Percentiles rank a stretch among this genome's conserved stretches.
These are phyloP conservation scores for Meyerozyma guilliermondii DNA, from an alignment of 1,139 yeast species.

Conservation along the genomic window DNA sequence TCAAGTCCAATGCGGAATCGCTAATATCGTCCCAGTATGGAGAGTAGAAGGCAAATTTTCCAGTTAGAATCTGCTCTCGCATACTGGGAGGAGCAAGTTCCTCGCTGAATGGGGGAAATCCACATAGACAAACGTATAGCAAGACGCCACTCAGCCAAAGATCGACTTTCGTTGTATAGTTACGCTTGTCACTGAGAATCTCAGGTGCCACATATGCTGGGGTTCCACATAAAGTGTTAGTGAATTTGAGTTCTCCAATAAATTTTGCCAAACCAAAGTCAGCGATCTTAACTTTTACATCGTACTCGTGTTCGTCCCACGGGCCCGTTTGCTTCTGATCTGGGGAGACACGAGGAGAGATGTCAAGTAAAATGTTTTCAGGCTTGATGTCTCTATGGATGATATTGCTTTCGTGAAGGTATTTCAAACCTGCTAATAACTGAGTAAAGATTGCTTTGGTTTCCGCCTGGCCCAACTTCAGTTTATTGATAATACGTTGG, in stretches of 20 bases:
- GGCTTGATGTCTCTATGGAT: conserved; percentile 91
- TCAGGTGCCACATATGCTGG: conserved; percentile 66
- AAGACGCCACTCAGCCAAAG: conserved; percentile 80
- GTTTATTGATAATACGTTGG: conserved; percentile 62
- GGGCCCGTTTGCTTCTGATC: conserved; percentile 64
- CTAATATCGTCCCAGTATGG: conserved; percentile 75
- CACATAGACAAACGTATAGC: conserved; percentile 71
- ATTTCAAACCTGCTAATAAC: conserved; percentile 54
- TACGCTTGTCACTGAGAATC: conserved; percentile 48
- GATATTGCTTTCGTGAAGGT: conserved; percentile 67
- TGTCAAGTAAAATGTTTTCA: conserved; percentile 78
- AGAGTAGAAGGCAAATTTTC: conserved; percentile 67
- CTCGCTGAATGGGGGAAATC: conserved; percentile 82
- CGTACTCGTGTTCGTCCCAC: conserved; percentile 60
- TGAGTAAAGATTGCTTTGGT: conserved; percentile 59
- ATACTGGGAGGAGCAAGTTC: conserved; percentile 75
- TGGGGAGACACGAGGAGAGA: conserved; percentile 36
- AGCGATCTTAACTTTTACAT: conserved; percentile 67
- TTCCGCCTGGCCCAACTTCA: conserved; percentile 55
- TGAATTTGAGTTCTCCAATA: conserved; percentile 23
- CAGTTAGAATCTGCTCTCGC: conserved; percentile 67
- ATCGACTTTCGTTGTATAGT: conserved; percentile 68
- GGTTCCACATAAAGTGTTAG: conserved; percentile 24
- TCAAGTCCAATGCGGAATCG: conserved; percentile 61
- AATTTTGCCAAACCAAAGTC: conserved; percentile 45